These are phyloP conservation scores for Rhizoctonia solani DNA, from an alignment of 1,284 basidiomycete genomes.

Conservation along the genomic window DNA sequence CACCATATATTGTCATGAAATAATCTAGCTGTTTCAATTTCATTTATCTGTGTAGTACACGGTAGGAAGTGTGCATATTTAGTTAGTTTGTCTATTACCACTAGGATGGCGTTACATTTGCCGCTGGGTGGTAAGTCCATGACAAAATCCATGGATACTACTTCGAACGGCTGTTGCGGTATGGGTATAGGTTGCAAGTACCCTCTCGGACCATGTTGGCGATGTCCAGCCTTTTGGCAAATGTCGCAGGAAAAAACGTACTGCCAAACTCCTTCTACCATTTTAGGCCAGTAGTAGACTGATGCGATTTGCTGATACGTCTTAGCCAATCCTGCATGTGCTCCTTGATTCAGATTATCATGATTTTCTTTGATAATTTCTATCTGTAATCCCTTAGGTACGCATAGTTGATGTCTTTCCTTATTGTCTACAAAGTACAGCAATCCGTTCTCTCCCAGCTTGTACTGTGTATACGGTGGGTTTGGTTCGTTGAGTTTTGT, in stretches of 20 bases:
- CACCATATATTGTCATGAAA: constrained; percentile 38
- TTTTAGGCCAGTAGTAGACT: constrained; percentile 45
- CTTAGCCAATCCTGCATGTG: constrained; percentile 45
- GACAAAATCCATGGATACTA: constrained; percentile 54
- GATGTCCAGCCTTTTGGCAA: constrained; percentile 39
- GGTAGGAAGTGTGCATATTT: constrained; percentile 43
- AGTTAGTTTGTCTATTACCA: constrained; percentile 40
- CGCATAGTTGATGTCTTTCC: constrained; percentile 40
- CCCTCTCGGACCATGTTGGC: constrained; percentile 41
- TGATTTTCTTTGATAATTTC: constrained; percentile 43
- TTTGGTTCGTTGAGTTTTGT: neutral
- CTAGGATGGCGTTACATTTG: constrained; percentile 39
- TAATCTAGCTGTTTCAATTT: constrained; percentile 17
- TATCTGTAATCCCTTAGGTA: constrained; percentile 38
- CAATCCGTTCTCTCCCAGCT: constrained; percentile 40
- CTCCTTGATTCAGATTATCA: constrained; percentile 41
- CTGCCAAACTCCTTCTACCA: constrained; percentile 41
- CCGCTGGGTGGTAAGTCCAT: constrained; percentile 46
- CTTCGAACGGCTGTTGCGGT: constrained; percentile 48
- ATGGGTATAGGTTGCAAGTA: constrained; percentile 48
- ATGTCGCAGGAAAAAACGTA: constrained; percentile 41
- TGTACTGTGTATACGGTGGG: constrained; percentile 35
- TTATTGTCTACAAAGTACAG: constrained; percentile 42
- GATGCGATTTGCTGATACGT: constrained; percentile 40
- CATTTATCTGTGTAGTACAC: constrained; percentile 35